Base-by-base conservation (phyloP, 116 monocot genomes). In the Cymodocea nodosa region DNA sequence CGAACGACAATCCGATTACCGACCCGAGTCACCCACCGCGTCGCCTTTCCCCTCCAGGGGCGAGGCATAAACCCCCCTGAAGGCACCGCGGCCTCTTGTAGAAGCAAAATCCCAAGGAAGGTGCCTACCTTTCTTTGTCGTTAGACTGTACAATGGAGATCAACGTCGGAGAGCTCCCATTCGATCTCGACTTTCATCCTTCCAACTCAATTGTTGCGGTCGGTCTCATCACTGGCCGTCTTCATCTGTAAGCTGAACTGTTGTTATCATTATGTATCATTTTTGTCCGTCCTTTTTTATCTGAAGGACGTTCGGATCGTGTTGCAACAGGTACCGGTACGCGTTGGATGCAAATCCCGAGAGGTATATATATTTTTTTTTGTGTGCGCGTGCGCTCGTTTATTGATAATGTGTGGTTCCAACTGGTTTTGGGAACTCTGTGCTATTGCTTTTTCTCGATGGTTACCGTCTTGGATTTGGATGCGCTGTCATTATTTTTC, bases 181-280 rank as follows among this genome's bases (percentile, higher is more conserved):
- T 95, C 68, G 94, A 87, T 60, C 75, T 95, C 49, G 94, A 83
- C 19, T 95, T 95, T 77, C 94, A 95, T 52, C 94, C 94, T 50
- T 83, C 81, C 49, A 51, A 52, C 44, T 69, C 76, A 22, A 70
- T 95, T 62, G 79, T 95, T 15, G 90, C 83, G 0, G 35, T 81
- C 4, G 87, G 77, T 11, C 94, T 95, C 35, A 87, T 95, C 65
- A 95, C 30, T 39, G 94, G 94, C 60, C 73, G 79, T 35, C 82
- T 95, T 54, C 78, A 85, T 66, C 54, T 95, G 90, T 95, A 77
- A 80, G 78, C 51, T 12, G 50, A 53, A 13, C 14, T 15, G 23
- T 48, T 35, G 18, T 53, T 50, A 49, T 37, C 20, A 37, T 16
- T 18, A 17, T 18, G n/a, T 50, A 10, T 14, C 10, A 15, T 49